These are phyloP conservation scores for Periconia sp. DNA, from an alignment of 2,329 filamentous ascomycete species.

Conservation along the genomic window DNA sequence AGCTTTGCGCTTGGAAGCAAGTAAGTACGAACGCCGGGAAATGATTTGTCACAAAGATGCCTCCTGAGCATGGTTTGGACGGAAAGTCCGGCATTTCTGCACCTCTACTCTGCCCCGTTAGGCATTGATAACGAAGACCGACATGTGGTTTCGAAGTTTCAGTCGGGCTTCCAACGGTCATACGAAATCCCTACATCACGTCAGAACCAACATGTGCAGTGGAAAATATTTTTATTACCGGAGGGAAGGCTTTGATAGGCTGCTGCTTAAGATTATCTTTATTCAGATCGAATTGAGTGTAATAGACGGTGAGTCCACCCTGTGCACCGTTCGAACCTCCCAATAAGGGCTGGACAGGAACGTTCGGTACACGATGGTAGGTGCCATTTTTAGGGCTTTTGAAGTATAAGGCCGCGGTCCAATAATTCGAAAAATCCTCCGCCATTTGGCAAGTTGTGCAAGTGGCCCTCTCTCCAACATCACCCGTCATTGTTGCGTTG, in stretches of 20 bases:
- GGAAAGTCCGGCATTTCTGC: conserved; percentile 24
- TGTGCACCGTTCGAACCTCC: conserved; percentile 26
- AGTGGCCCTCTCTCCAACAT: conserved; percentile 26
- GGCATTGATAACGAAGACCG: conserved; percentile 31
- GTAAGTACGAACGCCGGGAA: conserved; percentile 26
- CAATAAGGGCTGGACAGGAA: conserved; percentile 31
- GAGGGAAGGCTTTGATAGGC: conserved; percentile 24
- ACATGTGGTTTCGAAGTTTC: conserved; percentile 22
- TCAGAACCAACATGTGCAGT: no score
- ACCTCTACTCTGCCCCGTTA: conserved; percentile 24
- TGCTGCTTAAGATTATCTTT: conserved; percentile 34
- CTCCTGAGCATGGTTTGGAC: conserved; percentile 29
- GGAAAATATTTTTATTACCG: conserved; percentile 17
- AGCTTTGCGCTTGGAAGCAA: background rate
- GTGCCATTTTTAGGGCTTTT: conserved; percentile 34
- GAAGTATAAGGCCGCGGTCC: conserved; percentile 32
- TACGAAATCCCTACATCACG: conserved; percentile 39
- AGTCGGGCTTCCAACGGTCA: conserved; percentile 39
- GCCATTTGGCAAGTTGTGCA: conserved; percentile 36
- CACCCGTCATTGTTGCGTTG: conserved; percentile 30
- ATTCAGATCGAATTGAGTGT: conserved; percentile 39
- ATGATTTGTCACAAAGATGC: conserved; percentile 32
- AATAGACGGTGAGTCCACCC: conserved; percentile 37
- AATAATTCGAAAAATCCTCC: conserved; percentile 30
- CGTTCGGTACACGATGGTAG: conserved; percentile 27